Base-by-base conservation (phyloP, 1,284 basidiomycete genomes). In the Ustilago sp. region DNA sequence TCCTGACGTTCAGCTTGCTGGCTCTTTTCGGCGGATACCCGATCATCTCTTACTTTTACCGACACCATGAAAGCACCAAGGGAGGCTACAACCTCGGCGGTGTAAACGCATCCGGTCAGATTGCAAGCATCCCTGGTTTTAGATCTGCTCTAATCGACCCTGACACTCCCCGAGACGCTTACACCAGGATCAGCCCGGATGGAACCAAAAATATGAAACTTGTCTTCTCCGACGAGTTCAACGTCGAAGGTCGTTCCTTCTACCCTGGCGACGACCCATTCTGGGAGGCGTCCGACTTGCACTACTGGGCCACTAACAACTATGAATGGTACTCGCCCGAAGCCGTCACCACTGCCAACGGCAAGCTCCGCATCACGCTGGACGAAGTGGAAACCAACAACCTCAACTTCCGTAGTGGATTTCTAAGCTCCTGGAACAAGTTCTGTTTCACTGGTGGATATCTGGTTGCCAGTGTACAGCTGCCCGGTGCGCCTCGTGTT, bases 381-480 rank as follows among this genome's bases (percentile, higher is more conserved):
- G 75, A 66, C 32, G 61, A 84, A 63, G 74, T 77, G n/a, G 55
- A 54, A 2, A 78, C 81, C 52, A 91, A 97, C 86, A 90, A 89
- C 59, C 88, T 97, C 73, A 87, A 93, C 79, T 85, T 85, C 64
- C 81, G 89, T 89, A 8, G 94, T 32, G 89, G 88, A n/a, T 88
- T 89, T 87, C 81, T 89, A 7, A 87, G 87, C 70, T 87, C 86
- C 1, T 89, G 93, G 93, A 94, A 94, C 87, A 94, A 97, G 86
- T 93, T 98, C 68, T 97, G 95, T 87, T 98, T 96, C 87, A 96
- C 92, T 4, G 94, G 93, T 0, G 95, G 94, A 1, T 94, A 94
- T 83, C 89, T 98, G 61, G 93, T 95, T 83, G 90, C 72, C 4
- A 71, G 78, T 32, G 91, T 95, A 15, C 90, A 89, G 17, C 88